phyloP scores from a whole-genome alignment of 768 basidiomycete genomes.

The Amanita brunnescens region DNA sequence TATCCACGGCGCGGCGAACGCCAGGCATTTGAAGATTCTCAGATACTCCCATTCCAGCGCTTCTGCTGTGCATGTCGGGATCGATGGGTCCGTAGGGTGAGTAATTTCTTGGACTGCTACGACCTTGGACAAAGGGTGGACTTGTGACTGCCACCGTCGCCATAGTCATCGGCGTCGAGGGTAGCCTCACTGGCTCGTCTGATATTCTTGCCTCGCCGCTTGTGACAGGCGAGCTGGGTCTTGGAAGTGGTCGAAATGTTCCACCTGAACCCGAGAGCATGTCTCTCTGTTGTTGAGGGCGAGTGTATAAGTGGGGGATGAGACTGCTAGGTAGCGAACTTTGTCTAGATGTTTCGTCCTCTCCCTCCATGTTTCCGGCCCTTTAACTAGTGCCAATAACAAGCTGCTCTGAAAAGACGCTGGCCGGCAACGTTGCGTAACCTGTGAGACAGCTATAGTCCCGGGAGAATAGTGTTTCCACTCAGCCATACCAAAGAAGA shows the following conservation, averaged over 20 bases:
- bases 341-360: constrained; percentile 19
- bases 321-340: constrained; percentile 47
- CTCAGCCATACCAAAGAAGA: constrained; percentile 19
- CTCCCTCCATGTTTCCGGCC: constrained; percentile 17
- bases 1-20: constrained; percentile 5
- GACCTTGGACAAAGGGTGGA: constrained; percentile 8
- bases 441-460: constrained; percentile 9
- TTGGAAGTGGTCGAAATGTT: constrained; percentile 14
- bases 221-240: constrained; percentile 8
- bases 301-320: constrained; percentile 35
- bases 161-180: not conserved
- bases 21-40: not conserved
- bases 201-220: not conserved
- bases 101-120: not conserved
- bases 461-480: constrained; percentile 9
- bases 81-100: constrained; percentile 2
- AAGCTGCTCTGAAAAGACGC: constrained; percentile 11
- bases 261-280: constrained; percentile 15
- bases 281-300: constrained; percentile 26
- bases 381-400: constrained; percentile 4
- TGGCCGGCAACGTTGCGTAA: constrained; percentile 14
- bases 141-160: constrained; percentile 10
- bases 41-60: not conserved
- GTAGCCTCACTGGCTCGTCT: not conserved
- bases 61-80: not conserved